Base-by-base conservation (phyloP, 805 yeast genomes). In the Metschnikowia arizonensis region DNA sequence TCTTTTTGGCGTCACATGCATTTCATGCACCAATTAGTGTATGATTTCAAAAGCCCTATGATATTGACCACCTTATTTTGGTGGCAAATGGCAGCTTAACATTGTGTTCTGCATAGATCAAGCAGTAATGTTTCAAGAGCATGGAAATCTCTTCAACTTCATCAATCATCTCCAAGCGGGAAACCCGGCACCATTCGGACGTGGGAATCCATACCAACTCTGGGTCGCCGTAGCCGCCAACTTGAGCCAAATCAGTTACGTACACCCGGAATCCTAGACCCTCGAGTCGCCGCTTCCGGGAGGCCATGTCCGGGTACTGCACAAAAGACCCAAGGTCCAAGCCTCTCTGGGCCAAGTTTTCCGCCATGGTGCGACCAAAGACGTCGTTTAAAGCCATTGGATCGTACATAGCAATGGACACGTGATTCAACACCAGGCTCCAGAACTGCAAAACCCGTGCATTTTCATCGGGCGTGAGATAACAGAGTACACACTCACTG, bases 401-500 rank as follows among this genome's bases (percentile, higher is more conserved):
- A 48, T 85, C 95, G 60, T 86, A 85, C 4, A 84, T 64, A 4
- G 79, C 57, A 17, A 80, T 57, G 2, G 66, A 49, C 51, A 18
- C 62, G 40, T 44, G 64, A 57, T 34, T 34, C 18, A 76, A 55
- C n/a, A 39, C 26, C 0, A 48, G 37, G 3, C 53, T 55, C 64
- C 83, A 74, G 55, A 71, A 74, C 2, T 57, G 42, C 3, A 85
- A 49, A 3, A 83, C 72, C 26, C 62, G 57, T 26, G 50, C 55
- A 19, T 83, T 74, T 18, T 74, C 76, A 10, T 65, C 65, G 1
- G 83, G 79, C 3, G 74, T 68, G 49, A 85, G 55, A 58, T 85
- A 85, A 58, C 95, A 86, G 29, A 86, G 65, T 29, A 87, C 87
- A 63, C 93, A 86, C 59, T 85, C 95, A 50, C 87, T 79, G 15